Base-by-base conservation (phyloP, 805 yeast genomes). In the Candida pini region DNA sequence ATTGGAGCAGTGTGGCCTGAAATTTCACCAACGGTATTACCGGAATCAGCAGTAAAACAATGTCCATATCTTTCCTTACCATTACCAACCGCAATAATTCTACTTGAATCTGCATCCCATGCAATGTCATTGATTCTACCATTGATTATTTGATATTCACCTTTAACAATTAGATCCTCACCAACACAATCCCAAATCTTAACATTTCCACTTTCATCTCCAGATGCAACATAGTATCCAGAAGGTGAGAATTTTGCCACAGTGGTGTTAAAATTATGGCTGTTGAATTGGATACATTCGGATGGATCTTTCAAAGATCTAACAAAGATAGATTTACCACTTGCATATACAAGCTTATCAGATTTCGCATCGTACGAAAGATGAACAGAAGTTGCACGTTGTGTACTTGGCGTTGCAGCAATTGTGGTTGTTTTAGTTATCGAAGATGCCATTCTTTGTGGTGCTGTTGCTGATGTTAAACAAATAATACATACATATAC, bases 1-100 rank as follows among this genome's bases (percentile, higher is more conserved):
- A 90, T 76, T 30, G 73, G 76, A 18, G 86, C 79, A 13, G 90
- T 72, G 56, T 92, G 98, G 17, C 98, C 98, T 31, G 88, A 78
- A 49, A 90, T 81, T 54, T 92, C 97, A 36, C 98, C 99, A 28
- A 92, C 78, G n/a, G 96, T 77, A 60, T 92, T 92, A 41, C 98
- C 98, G 1, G 95, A 74, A 54, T 92, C 99, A 73, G 82, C 83
- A 6, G 95, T 77, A 57, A 90, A 86, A 44, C 94, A 88, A 47
- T 83, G 96, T 6, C 97, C 98, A 53, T 76, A 89, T 41, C 83
- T 73, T 48, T 88, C 96, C 46, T 81, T 81, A 32, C 97, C 98
- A 47, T 84, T 81, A 36, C 98, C 98, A 9, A 89, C 97, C 1
- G 96, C 96, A 53, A 92, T 85, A 34, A 92, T 64, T 47, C 98